Percentiles rank a stretch among this genome's conserved stretches.
phyloP scores from a whole-genome alignment of 108 stramenopile species.

The Mayamaea pseudoterrestris region DNA sequence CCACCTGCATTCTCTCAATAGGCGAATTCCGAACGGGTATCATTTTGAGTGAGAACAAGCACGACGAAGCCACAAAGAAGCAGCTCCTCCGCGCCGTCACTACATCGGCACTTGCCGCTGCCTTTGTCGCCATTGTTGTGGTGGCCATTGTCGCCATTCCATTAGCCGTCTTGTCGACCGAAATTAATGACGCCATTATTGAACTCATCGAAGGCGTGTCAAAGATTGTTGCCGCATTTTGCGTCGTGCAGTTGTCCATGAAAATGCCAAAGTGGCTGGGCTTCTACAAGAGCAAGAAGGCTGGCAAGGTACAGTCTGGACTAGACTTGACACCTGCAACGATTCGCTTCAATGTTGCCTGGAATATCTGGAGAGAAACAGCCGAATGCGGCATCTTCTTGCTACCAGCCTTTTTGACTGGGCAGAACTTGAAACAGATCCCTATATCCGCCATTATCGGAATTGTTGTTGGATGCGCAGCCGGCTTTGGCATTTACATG shows the following conservation, averaged over 20 bases:
- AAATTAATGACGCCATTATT: constrained; percentile 24
- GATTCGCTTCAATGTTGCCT: constrained; percentile 27
- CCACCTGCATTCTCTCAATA: too few species aligned
- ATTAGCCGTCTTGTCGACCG: constrained; percentile 39
- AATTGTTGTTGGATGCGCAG: constrained; percentile 3
- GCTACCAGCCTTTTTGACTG: constrained; percentile 35
- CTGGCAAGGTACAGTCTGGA: neutral
- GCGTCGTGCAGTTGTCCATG: constrained; percentile 23
- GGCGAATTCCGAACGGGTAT: constrained; percentile 11
- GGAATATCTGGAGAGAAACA: constrained; percentile 81
- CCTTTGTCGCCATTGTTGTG: constrained; percentile 29
- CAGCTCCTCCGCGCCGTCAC: constrained; percentile 8
- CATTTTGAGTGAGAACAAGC: constrained; percentile 8
- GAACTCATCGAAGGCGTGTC: constrained; percentile 18
- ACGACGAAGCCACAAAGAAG: neutral
- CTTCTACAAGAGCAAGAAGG: constrained; percentile 4
- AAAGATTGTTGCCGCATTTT: constrained; percentile 14
- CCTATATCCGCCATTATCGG: constrained; percentile 14
- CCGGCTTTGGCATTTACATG: constrained; percentile 9
- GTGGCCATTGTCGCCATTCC: constrained; percentile 41
- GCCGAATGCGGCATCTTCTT: constrained; percentile 72
- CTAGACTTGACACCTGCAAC: constrained; percentile 1
- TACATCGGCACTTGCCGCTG: constrained; percentile 6
- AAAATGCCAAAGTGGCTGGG: constrained; percentile 11
- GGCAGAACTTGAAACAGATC: constrained; percentile 1